Conservation (phyloP, 2,329 filamentous ascomycete genomes). For the Exophiala mesophila region DNA sequence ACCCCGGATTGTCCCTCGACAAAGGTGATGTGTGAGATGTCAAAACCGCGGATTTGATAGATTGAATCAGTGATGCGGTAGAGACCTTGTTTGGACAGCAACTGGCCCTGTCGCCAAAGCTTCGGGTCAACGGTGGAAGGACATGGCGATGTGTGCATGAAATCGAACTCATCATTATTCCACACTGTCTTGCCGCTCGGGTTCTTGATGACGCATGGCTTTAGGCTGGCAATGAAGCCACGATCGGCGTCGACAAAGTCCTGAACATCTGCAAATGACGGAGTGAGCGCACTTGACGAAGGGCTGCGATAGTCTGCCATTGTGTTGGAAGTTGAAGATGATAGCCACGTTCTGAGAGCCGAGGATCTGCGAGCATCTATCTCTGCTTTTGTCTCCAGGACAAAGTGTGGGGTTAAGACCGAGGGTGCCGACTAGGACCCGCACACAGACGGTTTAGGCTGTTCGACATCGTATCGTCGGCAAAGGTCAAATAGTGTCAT, state of each 20-base stretch:
- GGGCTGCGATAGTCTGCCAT: too few species aligned
- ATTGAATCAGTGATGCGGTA: constrained; percentile 35
- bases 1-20: constrained; percentile 36
- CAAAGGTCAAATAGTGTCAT: too few species aligned
- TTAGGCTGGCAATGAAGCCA: constrained; percentile 25
- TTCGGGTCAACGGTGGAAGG: constrained; percentile 30
- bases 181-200: constrained; percentile 31
- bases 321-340: too few species aligned
- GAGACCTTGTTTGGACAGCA: constrained; percentile 32
- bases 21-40: constrained; percentile 41
- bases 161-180: constrained; percentile 33
- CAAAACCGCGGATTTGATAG: constrained; percentile 40
- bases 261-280: not conserved
- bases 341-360: too few species aligned
- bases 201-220: constrained; percentile 23
- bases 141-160: constrained; percentile 24
- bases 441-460: too few species aligned
- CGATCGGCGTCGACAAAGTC: constrained; percentile 15
- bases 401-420: too few species aligned
- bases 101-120: constrained; percentile 36
- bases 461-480: too few species aligned
- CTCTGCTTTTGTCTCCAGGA: too few species aligned
- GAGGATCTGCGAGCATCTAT: too few species aligned
- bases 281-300: too few species aligned
- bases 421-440: too few species aligned